Evolutionary conservation across 208 protist species (phyloP).

Genomic region (Trypanosoma conorhini): DNA sequence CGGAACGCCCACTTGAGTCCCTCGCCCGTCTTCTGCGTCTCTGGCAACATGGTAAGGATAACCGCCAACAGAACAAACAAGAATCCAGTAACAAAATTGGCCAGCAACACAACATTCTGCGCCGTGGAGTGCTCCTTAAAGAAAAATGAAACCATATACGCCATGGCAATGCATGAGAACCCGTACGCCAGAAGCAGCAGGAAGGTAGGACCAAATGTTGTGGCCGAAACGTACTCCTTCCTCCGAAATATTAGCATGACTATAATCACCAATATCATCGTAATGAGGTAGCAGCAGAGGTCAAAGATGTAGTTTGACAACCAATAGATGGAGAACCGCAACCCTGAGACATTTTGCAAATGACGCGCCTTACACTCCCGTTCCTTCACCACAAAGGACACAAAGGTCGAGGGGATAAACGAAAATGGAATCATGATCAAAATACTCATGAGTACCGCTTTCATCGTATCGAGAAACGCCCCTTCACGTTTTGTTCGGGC

Average conservation of each 20-base stretch:
- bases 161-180: conserved; percentile 51
- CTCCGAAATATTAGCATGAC: conserved; percentile 61
- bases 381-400: conserved; percentile 83
- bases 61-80: conserved; percentile 57
- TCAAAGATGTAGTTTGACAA: conserved; percentile 80
- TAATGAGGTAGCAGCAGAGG: conserved; percentile 58
- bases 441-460: conserved; percentile 55
- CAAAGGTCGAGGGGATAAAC: conserved; percentile 64
- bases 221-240: conserved; percentile 52
- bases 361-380: conserved; percentile 71
- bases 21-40: conserved; percentile 39
- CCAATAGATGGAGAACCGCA: conserved; percentile 73
- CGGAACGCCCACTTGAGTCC: conserved; percentile 61
- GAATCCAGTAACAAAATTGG: conserved; percentile 82
- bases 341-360: conserved; percentile 76
- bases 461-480: conserved; percentile 31
- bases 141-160: conserved; percentile 64
- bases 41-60: conserved; percentile 46
- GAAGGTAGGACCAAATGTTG: conserved; percentile 45
- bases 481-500: conserved; percentile 32
- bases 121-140: conserved; percentile 69
- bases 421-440: conserved; percentile 74
- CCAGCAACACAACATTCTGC: conserved; percentile 65
- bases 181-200: conserved; percentile 68
- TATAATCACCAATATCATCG: conserved; percentile 56